Percentiles rank a stretch among this genome's conserved stretches.
Conservation (phyloP, 129 eudicot species). For the Artemisia annua region DNA sequence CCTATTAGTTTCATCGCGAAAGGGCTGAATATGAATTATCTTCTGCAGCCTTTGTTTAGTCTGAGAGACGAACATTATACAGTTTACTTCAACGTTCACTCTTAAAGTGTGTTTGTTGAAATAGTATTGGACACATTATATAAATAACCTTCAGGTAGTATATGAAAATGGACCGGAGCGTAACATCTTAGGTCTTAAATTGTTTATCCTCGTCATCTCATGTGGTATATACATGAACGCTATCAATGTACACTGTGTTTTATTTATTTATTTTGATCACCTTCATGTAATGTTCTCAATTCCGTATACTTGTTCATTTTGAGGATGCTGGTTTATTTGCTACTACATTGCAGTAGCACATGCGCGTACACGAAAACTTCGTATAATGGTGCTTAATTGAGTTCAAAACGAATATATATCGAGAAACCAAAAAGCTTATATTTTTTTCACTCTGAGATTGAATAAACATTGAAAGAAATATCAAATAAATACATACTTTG, state of each 20-base stretch:
- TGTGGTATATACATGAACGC: no score
- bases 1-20: conserved; percentile 88
- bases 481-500: no score
- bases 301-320: no score
- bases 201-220: neutral
- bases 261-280: neutral
- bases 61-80: conserved; percentile 82
- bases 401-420: no score
- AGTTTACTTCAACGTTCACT: conserved; percentile 60
- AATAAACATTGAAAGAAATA: no score
- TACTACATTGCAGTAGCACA: no score
- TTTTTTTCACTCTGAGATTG: no score
- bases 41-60: conserved; percentile 68
- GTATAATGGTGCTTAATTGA: no score
- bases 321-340: no score
- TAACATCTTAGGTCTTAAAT: neutral
- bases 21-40: conserved; percentile 57
- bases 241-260: neutral
- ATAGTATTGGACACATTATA: neutral
- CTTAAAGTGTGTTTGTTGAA: conserved; percentile 1
- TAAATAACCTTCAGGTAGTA: neutral
- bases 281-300: no score
- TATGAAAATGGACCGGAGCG: neutral
- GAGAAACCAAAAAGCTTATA: neutral
- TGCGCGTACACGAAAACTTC: no score